These are phyloP conservation scores for Lasiosphaeria miniovina DNA, from an alignment of 495 filamentous ascomycete genomes.

Conservation along the genomic window DNA sequence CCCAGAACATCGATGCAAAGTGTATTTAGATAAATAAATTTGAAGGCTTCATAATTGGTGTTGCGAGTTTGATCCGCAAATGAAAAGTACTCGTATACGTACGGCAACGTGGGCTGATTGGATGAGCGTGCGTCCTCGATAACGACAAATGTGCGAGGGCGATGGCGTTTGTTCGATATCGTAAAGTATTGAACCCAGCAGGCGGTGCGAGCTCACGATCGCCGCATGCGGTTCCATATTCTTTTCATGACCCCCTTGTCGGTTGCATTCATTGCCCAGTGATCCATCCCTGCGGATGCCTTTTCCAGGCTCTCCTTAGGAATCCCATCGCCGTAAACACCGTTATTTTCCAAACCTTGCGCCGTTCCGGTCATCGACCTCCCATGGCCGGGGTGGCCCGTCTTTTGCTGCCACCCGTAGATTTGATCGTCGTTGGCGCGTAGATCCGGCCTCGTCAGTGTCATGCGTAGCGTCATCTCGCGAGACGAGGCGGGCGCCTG, in stretches of 20 bases:
- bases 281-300: conserved; percentile 20
- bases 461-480: conserved; percentile 96
- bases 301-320: conserved; percentile 34
- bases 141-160: too few species aligned
- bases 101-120: too few species aligned
- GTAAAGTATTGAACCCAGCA: too few species aligned
- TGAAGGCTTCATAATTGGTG: too few species aligned
- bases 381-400: conserved; percentile 30
- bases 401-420: conserved; percentile 54
- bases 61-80: too few species aligned
- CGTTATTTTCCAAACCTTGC: conserved; percentile 14
- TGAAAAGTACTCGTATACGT: too few species aligned
- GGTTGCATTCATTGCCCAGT: conserved; percentile 18
- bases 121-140: too few species aligned
- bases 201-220: conserved; percentile 15
- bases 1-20: too few species aligned
- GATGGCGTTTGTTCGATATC: too few species aligned
- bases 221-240: conserved; percentile 38
- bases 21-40: too few species aligned
- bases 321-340: conserved; percentile 13
- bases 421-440: conserved; percentile 63
- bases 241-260: conserved; percentile 40
- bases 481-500: conserved; percentile 59
- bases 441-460: conserved; percentile 83
- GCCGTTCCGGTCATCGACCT: conserved; percentile 27